These are phyloP conservation scores for Melanopsichium pennsylvanicum DNA, from an alignment of 1,284 basidiomycete genomes.

Conservation along the genomic window DNA sequence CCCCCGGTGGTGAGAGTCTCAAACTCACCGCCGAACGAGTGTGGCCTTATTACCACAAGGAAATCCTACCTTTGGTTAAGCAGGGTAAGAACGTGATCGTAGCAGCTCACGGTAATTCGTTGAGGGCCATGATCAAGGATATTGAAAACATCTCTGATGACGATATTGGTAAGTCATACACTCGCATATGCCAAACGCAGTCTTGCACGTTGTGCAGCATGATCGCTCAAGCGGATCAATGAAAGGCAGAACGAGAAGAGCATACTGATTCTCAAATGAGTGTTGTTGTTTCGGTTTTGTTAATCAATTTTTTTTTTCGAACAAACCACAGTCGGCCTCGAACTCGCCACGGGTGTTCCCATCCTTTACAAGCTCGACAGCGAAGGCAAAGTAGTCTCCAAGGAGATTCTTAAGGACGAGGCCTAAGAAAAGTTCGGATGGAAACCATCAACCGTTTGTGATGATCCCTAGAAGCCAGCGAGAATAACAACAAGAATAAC, in stretches of 20 bases:
- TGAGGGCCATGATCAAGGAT: slow-evolving; percentile 67
- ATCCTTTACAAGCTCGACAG: slow-evolving; percentile 67
- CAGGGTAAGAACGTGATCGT: slow-evolving; percentile 68
- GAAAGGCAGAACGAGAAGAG: not conserved
- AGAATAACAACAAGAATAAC: no score
- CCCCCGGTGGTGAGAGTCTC: slow-evolving; percentile 67
- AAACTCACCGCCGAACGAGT: slow-evolving; percentile 67
- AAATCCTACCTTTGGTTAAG: slow-evolving; percentile 66
- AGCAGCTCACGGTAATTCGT: slow-evolving; percentile 68
- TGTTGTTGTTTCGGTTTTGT: no score
- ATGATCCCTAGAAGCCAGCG: no score
- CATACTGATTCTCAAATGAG: no score
- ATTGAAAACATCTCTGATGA: slow-evolving; percentile 66
- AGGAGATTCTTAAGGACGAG: slow-evolving; percentile 61
- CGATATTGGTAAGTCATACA: slow-evolving; percentile 60
- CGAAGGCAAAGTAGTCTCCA: slow-evolving; percentile 62
- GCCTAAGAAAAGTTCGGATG: no score
- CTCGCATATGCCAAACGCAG: not conserved
- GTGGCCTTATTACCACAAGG: slow-evolving; percentile 67
- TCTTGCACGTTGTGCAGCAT: no score
- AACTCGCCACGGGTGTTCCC: slow-evolving; percentile 68
- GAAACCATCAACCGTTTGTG: no score
- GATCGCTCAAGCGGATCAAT: not conserved
- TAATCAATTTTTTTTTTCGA: not conserved
- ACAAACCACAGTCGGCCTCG: slow-evolving; percentile 59